Evolutionary conservation across 140 eudicot genomes (phyloP).

Genomic region (Ambrosia hybrid): DNA sequence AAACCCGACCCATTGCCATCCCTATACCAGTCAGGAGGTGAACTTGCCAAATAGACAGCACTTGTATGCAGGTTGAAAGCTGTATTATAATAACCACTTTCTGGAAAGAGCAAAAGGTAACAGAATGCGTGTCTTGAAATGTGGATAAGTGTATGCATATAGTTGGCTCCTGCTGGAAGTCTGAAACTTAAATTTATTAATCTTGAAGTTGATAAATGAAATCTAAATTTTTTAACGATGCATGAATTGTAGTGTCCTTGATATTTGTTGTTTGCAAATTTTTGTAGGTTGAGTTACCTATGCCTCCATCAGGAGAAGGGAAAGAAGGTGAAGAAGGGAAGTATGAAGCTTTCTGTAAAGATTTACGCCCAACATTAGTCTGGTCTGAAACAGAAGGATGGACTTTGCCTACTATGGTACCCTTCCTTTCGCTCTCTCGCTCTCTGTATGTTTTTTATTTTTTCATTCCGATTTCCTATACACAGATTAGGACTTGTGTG

Average conservation of each 20-base stretch:
- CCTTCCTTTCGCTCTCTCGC: constrained; percentile 5
- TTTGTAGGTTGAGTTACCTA: constrained; percentile 53
- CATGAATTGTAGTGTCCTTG: background rate
- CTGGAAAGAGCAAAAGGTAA: too few species aligned
- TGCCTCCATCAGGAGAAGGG: constrained; percentile 71
- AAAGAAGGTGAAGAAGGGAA: background rate
- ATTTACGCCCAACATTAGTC: constrained; percentile 70
- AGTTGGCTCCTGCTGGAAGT: too few species aligned
- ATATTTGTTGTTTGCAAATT: constrained; percentile 1
- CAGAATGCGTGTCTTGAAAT: too few species aligned
- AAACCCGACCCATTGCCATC: too few species aligned
- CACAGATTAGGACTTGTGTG: constrained; percentile 6
- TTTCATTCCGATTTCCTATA: background rate
- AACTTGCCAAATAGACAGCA: too few species aligned
- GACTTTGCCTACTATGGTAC: constrained; percentile 47
- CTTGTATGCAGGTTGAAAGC: too few species aligned
- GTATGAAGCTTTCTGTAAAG: constrained; percentile 47
- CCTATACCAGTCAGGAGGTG: too few species aligned
- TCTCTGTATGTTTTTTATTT: constrained; percentile 1
- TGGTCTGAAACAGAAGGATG: constrained; percentile 70
- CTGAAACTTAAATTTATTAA: too few species aligned
- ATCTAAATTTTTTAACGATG: too few species aligned
- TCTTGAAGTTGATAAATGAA: too few species aligned
- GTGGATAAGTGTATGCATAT: background rate
- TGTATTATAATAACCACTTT: too few species aligned